phyloP scores from a whole-genome alignment of 805 yeast genomes.

The Candida sakaeoensis region DNA sequence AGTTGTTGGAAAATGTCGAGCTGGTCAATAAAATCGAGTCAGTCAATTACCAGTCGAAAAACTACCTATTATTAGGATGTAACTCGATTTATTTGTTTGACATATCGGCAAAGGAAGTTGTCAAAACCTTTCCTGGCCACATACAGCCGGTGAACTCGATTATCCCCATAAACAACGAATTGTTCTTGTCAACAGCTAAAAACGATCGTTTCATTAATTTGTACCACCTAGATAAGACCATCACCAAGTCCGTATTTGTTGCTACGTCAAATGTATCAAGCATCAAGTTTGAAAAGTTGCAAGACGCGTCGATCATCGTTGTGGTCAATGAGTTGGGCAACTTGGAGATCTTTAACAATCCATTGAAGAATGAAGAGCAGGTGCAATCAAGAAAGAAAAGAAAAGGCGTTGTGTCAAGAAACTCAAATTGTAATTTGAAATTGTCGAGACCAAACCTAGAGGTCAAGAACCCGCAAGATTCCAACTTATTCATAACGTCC shows the following conservation, averaged over 20 bases:
- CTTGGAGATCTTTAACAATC: conserved; percentile 67
- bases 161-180: conserved; percentile 36
- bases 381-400: conserved; percentile 44
- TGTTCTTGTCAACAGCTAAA: conserved; percentile 66
- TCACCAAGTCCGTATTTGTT: conserved; percentile 58
- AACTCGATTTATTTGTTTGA: conserved; percentile 60
- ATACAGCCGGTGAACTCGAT: conserved; percentile 60
- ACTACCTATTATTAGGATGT: conserved; percentile 59
- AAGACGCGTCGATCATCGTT: conserved; percentile 36
- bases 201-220: conserved; percentile 81
- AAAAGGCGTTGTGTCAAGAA: conserved; percentile 44
- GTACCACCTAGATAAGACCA: conserved; percentile 45
- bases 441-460: conserved; percentile 46
- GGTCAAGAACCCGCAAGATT: conserved; percentile 27
- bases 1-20: conserved; percentile 30
- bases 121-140: conserved; percentile 69
- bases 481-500: conserved; percentile 26
- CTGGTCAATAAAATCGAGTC: conserved; percentile 29
- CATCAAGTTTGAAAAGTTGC: conserved; percentile 36
- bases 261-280: conserved; percentile 58
- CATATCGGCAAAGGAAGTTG: conserved; percentile 30
- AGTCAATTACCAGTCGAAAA: conserved; percentile 25
- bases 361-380: conserved; percentile 35
- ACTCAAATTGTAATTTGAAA: conserved; percentile 42
- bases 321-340: conserved; percentile 73